Evolutionary conservation across 2,329 filamentous ascomycete species (phyloP).

Genomic region (Ceratocystis huliohia): DNA sequence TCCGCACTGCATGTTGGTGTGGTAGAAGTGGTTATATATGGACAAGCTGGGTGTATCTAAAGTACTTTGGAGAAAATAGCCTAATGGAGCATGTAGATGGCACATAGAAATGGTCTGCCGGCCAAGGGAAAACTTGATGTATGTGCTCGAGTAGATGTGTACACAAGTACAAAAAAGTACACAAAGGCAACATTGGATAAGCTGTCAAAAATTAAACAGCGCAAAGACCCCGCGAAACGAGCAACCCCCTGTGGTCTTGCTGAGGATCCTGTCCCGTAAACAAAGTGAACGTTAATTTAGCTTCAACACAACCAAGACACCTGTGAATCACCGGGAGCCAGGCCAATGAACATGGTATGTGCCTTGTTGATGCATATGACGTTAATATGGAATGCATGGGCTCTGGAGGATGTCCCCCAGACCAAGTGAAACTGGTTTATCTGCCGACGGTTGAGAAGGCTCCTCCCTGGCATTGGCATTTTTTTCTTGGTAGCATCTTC

Average conservation of each 20-base stretch:
- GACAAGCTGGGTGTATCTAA: too few relatives aligned
- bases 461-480: not conserved
- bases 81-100: not conserved
- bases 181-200: not conserved
- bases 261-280: not conserved
- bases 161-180: not conserved
- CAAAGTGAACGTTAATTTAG: not conserved
- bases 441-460: not conserved
- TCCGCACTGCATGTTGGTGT: too few relatives aligned
- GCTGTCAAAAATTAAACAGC: not conserved
- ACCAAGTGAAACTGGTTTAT: not conserved
- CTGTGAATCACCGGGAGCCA: slow-evolving; percentile 4
- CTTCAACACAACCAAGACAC: slow-evolving; percentile 7
- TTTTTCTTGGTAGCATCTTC: not conserved
- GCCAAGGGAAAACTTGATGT: not conserved
- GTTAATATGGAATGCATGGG: slow-evolving; percentile 2
- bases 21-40: too few relatives aligned
- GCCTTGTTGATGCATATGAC: not conserved
- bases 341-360: slow-evolving; percentile 4
- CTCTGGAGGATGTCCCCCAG: not conserved
- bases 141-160: not conserved
- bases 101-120: not conserved
- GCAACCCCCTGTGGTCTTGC: not conserved
- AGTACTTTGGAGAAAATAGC: too few relatives aligned
- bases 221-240: slow-evolving; percentile 3